Base-by-base conservation (phyloP, 495 filamentous ascomycete genomes). In the Rhizodiscina lignyota region DNA sequence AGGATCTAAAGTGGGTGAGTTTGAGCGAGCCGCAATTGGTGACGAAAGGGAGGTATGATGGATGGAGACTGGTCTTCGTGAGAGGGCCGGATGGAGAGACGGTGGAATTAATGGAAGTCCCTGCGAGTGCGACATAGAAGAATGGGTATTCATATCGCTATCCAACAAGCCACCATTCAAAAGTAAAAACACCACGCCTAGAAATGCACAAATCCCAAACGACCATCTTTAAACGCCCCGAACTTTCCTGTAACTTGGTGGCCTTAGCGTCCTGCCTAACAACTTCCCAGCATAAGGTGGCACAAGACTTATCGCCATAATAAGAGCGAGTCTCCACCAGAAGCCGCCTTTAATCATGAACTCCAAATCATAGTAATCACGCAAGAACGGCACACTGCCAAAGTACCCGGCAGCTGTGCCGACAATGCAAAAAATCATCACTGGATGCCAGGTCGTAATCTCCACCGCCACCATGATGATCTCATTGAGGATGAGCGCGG, bases 181-280 rank as follows among this genome's bases (percentile, higher is more conserved):
- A n/a, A n/a, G n/a, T n/a, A n/a, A n/a, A n/a, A n/a, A n/a, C n/a
- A n/a, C n/a, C n/a, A n/a, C n/a, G n/a, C n/a, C n/a, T n/a, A n/a
- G n/a, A n/a, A n/a, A n/a, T n/a, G n/a, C n/a, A n/a, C 24, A 27
- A 27, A 27, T 13, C 24, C 8, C 24, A 8, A 8, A 27, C 24
- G 13, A 27, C 0, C 16, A 18, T 12, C 13, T 23, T 34, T 38
- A 58, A 19, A 60, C 43, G 18, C 68, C 84, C 55, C 80, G 79
- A 13, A 99, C 87, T 62, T 99, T 99, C 40, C 89, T 66, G 62
- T 91, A 94, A 52, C 78, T 89, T n/a, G 85, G 83, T 35, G 89
- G 91, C 49, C 74, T 83, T 64, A 91, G 74, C 35, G 70, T 80
- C 49, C 84, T 69, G 53, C 79, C 64, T 36, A 94, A 72, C 39